phyloP scores from a whole-genome alignment of 768 basidiomycete genomes.

The Fibroporia radiculosa region DNA sequence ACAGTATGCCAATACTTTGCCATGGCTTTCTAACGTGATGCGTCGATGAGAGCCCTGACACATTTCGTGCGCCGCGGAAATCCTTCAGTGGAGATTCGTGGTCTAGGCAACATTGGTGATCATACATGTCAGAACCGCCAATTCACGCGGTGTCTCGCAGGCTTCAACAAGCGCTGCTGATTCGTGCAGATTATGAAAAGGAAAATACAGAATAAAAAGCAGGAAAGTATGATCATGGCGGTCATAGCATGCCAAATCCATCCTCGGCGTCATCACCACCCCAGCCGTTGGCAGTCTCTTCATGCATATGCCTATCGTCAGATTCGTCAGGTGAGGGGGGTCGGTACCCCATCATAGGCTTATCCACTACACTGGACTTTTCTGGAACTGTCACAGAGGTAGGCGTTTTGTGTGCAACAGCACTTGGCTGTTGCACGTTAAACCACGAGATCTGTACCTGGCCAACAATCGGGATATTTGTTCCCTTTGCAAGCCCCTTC shows the following conservation, averaged over 20 bases:
- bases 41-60: too few relatives aligned
- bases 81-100: too few relatives aligned
- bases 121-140: too few relatives aligned
- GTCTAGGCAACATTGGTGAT: too few relatives aligned
- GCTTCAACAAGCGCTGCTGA: too few relatives aligned
- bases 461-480: slow-evolving; percentile 58
- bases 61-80: too few relatives aligned
- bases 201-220: too few relatives aligned
- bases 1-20: too few relatives aligned
- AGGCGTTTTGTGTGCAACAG: slow-evolving; percentile 1
- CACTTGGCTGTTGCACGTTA: slow-evolving; percentile 23
- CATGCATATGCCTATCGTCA: slow-evolving; percentile 32
- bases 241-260: slow-evolving; percentile 62
- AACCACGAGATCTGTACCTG: slow-evolving; percentile 64
- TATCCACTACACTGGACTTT: slow-evolving; percentile 12
- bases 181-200: too few relatives aligned
- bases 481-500: slow-evolving; percentile 68
- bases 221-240: too few relatives aligned
- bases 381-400: slow-evolving; percentile 12
- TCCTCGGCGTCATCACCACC: slow-evolving; percentile 59
- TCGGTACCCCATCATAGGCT: slow-evolving; percentile 16
- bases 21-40: too few relatives aligned
- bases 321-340: slow-evolving; percentile 18
- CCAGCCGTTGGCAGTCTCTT: slow-evolving; percentile 65
- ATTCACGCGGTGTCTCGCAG: too few relatives aligned